Evolutionary conservation across 768 basidiomycete genomes (phyloP).

Genomic region (Ramaria rubella): DNA sequence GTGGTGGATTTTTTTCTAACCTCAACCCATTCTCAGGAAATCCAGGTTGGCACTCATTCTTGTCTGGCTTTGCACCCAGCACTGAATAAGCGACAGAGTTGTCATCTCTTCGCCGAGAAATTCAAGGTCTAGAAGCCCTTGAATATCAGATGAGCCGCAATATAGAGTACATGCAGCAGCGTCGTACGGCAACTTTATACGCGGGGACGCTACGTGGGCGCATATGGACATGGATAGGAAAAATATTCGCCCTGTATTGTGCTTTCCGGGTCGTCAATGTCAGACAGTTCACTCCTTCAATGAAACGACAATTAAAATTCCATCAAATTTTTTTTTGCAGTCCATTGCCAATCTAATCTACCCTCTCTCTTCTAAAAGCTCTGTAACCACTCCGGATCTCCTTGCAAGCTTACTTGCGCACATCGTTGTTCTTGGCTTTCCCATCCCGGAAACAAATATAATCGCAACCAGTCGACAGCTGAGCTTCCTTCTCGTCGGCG

Average conservation of each 20-base stretch:
- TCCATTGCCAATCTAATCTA: conserved; percentile 29
- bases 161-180: conserved; percentile 42
- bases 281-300: conserved; percentile 19
- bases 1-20: background rate
- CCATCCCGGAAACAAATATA: conserved; percentile 28
- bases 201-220: conserved; percentile 50
- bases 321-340: conserved; percentile 15
- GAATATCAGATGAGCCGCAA: conserved; percentile 62
- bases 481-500: conserved; percentile 66
- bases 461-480: conserved; percentile 44
- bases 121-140: conserved; percentile 58
- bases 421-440: conserved; percentile 34
- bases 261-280: conserved; percentile 56
- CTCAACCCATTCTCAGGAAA: conserved; percentile 8
- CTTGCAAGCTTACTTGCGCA: conserved; percentile 38
- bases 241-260: conserved; percentile 63
- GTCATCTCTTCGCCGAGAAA: conserved; percentile 42
- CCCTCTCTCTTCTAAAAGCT: conserved; percentile 32
- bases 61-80: background rate
- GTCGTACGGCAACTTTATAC: conserved; percentile 44
- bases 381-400: conserved; percentile 36
- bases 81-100: conserved; percentile 24
- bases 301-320: background rate
- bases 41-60: background rate
- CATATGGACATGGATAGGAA: conserved; percentile 39